A percentile compares a stretch with the other conserved stretches of the same genome.
phyloP scores from a whole-genome alignment of 176 grass and related monocot species.

The Raddia distichophylla region DNA sequence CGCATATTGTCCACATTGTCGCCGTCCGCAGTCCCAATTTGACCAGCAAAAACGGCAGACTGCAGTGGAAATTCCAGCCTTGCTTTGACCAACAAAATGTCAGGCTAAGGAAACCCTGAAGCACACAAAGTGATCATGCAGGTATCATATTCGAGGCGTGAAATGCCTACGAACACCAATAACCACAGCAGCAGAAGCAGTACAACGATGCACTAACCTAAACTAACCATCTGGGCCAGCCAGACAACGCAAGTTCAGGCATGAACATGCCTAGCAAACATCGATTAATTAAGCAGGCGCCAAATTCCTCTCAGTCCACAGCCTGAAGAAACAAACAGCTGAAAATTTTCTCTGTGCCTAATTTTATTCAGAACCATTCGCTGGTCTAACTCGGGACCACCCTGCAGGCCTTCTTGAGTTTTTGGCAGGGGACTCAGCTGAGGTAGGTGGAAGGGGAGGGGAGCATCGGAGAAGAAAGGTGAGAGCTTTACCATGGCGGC shows the following conservation, averaged over 20 bases:
- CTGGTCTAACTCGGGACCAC: neutral
- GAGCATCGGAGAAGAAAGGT: neutral
- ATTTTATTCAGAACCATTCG: neutral
- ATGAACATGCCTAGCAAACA: neutral
- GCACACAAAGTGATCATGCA: neutral
- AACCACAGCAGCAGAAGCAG: neutral
- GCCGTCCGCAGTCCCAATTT: neutral
- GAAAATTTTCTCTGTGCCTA: neutral
- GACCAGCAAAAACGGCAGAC: neutral
- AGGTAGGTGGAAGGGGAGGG: neutral
- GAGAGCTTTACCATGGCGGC: conserved; percentile 24
- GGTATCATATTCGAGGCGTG: neutral
- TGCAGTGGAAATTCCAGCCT: neutral
- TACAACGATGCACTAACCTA: neutral
- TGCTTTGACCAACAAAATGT: too few relatives aligned
- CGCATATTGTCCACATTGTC: neutral
- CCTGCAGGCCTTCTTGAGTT: neutral
- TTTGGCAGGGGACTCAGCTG: neutral
- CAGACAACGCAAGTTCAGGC: conserved; percentile 7
- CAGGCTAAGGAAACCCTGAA: neutral
- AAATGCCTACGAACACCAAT: neutral
- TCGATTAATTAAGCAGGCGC: neutral
- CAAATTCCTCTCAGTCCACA: neutral
- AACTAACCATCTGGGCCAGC: neutral
- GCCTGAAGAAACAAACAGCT: neutral